Percentiles rank a stretch among this genome's conserved stretches.
These are phyloP conservation scores for Fraxinus quadrangulata DNA, from an alignment of 257 asterid species.

Conservation along the genomic window DNA sequence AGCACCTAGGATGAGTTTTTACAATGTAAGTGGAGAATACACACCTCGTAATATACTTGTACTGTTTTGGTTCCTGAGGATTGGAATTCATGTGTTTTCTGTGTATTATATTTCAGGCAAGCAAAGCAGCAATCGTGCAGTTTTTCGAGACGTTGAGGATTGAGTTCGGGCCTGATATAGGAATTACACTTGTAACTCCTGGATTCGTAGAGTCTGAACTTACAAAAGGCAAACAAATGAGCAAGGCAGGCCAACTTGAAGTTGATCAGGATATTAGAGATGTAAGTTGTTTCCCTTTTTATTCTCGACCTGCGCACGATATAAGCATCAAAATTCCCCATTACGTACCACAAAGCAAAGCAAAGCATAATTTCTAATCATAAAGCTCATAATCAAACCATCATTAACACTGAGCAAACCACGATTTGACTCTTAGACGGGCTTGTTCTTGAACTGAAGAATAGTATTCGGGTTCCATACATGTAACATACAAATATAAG, in stretches of 20 bases:
- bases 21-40: conserved; percentile 40
- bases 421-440: background rate
- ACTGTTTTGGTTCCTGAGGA: background rate
- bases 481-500: background rate
- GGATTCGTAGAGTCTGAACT: conserved; percentile 69
- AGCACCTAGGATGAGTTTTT: conserved; percentile 64
- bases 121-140: conserved; percentile 68
- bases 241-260: conserved; percentile 43
- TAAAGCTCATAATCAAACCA: background rate
- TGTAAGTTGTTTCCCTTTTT: conserved; percentile 36
- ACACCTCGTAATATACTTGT: background rate
- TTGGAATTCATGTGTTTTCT: background rate
- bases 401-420: background rate
- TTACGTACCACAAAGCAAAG: background rate
- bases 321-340: background rate
- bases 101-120: conserved; percentile 48
- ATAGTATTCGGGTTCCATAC: background rate
- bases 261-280: conserved; percentile 67
- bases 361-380: background rate
- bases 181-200: conserved; percentile 63
- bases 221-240: conserved; percentile 57
- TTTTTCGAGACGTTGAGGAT: conserved; percentile 74
- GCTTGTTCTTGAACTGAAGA: background rate
- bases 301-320: background rate
- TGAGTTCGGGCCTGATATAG: conserved; percentile 64